Percentiles rank a stretch among this genome's conserved stretches.
phyloP scores from a whole-genome alignment of 2,329 filamentous ascomycete species.

The Thielaviopsis punctulata region DNA sequence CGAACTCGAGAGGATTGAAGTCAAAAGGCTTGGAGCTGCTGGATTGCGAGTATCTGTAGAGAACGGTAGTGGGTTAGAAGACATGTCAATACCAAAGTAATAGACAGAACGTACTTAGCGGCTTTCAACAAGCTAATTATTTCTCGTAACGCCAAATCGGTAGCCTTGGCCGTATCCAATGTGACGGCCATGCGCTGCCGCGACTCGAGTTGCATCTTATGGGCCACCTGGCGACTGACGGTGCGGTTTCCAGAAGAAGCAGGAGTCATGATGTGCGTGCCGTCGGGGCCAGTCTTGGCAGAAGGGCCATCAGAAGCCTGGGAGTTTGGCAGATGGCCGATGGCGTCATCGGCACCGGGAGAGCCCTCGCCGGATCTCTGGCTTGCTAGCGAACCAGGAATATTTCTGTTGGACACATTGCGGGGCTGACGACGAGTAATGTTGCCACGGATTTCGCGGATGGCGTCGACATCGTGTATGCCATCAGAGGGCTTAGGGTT shows the following conservation, averaged over 20 bases:
- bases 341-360: constrained; percentile 22
- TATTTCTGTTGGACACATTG: constrained; percentile 28
- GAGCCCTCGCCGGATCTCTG: constrained; percentile 23
- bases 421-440: constrained; percentile 78
- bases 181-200: constrained; percentile 50
- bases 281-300: neutral
- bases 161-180: constrained; percentile 61
- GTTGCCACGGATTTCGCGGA: constrained; percentile 61
- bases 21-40: constrained; percentile 39
- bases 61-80: neutral
- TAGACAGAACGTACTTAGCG: constrained; percentile 49
- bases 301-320: neutral
- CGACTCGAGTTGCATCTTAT: constrained; percentile 46
- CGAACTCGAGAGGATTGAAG: constrained; percentile 71
- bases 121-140: constrained; percentile 66
- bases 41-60: constrained; percentile 6
- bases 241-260: constrained; percentile 25
- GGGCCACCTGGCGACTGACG: constrained; percentile 32
- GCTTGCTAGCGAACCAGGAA: constrained; percentile 40
- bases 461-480: constrained; percentile 78
- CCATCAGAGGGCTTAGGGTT: constrained; percentile 80
- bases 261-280: constrained; percentile 17
- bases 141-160: constrained; percentile 72
- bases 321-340: constrained; percentile 14
- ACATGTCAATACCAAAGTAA: neutral